Base-by-base conservation (phyloP, 306 rosid genomes). In the Dryas alaskensis region DNA sequence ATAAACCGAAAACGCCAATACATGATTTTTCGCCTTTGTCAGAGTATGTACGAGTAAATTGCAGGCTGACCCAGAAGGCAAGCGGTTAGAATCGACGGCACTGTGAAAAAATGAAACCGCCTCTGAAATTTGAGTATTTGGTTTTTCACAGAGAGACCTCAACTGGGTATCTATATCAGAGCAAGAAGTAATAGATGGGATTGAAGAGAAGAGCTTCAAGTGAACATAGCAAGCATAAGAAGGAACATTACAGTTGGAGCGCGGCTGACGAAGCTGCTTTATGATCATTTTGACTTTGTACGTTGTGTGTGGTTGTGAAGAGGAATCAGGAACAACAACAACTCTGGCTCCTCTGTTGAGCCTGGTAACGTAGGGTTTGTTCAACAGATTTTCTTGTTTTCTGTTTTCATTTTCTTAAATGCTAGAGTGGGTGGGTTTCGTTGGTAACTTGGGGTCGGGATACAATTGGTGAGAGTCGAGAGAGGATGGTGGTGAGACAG, bases 101-200 rank as follows among this genome's bases (percentile, higher is more conserved):
- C 63, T 76, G 62, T 83, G 67, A 70, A 93, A 93, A 42, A 80
- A 81, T 4, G 91, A 86, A 81, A 91, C 65, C 0, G 94, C 97
- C 65, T 89, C 84, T 0, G 80, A 59, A 58, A 78, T 80, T 6
- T 76, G 83, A 44, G 87, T 68, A 75, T 81, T 76, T 51, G 86
- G 84, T 1, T 79, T 85, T 44, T 61, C 63, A 67, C 76, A 86
- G 6, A 84, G 83, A 25, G 80, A 73, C 19, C 67, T 71, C 67
- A 90, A 79, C 37, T 81, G 91, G 80, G 81, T 62, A 48, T 86
- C 87, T 40, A 85, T 43, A 44, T 80, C 66, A 31, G 43, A 3
- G 8, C 49, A 27, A 5, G 86, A 85, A 65, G 81, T 2, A 31
- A 70, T 19, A 22, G 80, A 37, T 27, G 84, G 73, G 67, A 37